Conservation (phyloP, 2,329 filamentous ascomycete species). For the Pyrenochaeta sp. region DNA sequence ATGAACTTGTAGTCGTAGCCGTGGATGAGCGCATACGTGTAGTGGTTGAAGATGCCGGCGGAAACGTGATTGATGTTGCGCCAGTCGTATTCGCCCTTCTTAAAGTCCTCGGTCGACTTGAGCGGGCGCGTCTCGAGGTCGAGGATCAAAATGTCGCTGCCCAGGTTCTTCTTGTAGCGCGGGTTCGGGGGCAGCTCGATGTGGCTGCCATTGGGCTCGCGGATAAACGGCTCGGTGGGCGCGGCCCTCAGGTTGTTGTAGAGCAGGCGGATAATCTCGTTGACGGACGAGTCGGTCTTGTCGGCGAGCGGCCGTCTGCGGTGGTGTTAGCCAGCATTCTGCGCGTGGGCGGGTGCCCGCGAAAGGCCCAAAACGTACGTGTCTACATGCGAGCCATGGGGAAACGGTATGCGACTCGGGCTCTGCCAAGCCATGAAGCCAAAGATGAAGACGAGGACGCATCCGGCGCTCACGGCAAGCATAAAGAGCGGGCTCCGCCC, state of each 20-base stretch:
- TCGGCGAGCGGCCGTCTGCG: constrained; percentile 21
- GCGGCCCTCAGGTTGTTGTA: constrained; percentile 39
- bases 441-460: constrained; percentile 42
- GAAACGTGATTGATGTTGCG: constrained; percentile 46
- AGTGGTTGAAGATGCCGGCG: constrained; percentile 48
- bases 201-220: constrained; percentile 41
- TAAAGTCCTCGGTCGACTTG: constrained; percentile 38
- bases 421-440: constrained; percentile 45
- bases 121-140: constrained; percentile 47
- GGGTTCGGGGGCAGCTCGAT: constrained; percentile 38
- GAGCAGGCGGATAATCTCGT: constrained; percentile 41
- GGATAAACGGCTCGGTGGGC: constrained; percentile 38
- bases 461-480: constrained; percentile 40
- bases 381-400: constrained; percentile 27
- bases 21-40: constrained; percentile 53
- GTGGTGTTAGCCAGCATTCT: background rate
- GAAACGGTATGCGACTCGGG: constrained; percentile 33
- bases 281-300: constrained; percentile 36
- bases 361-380: constrained; percentile 28
- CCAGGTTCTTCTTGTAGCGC: constrained; percentile 41
- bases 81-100: constrained; percentile 45
- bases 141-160: constrained; percentile 44
- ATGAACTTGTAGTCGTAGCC: constrained; percentile 60
- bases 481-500: constrained; percentile 41
- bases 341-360: constrained; percentile 2